Evolutionary conservation across 441 rosid species (phyloP).

Genomic region (Omphalea diandra): DNA sequence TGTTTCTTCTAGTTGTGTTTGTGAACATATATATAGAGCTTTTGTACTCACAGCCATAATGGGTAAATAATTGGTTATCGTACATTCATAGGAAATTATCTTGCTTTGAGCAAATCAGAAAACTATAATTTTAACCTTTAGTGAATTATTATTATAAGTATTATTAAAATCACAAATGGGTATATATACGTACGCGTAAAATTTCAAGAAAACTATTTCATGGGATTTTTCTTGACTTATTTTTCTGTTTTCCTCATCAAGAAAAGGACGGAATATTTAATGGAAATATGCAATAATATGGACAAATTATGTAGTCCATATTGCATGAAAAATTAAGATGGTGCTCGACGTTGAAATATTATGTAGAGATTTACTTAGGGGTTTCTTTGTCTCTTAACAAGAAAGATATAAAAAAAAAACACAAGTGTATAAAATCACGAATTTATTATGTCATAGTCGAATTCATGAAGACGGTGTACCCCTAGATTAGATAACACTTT

Average conservation of each 20-base stretch:
- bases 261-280: neutral
- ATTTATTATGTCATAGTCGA: slow-evolving; percentile 10
- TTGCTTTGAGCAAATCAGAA: neutral
- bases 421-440: neutral
- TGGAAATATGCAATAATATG: too few species aligned
- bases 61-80: neutral
- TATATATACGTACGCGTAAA: too few species aligned
- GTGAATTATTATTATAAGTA: neutral
- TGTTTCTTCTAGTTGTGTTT: too few species aligned
- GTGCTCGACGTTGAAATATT: neutral
- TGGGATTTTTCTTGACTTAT: too few species aligned
- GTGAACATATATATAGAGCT: neutral
- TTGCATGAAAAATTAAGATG: neutral
- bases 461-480: neutral
- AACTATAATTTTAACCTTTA: neutral
- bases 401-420: too few species aligned
- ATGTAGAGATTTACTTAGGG: neutral
- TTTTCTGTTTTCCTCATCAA: neutral
- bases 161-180: too few species aligned
- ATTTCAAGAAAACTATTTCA: too few species aligned
- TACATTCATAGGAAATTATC: neutral
- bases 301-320: neutral
- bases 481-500: slow-evolving; percentile 8
- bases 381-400: neutral
- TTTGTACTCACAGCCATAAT: slow-evolving; percentile 1